phyloP scores from a whole-genome alignment of 805 yeast genomes.

The Candida maris region DNA sequence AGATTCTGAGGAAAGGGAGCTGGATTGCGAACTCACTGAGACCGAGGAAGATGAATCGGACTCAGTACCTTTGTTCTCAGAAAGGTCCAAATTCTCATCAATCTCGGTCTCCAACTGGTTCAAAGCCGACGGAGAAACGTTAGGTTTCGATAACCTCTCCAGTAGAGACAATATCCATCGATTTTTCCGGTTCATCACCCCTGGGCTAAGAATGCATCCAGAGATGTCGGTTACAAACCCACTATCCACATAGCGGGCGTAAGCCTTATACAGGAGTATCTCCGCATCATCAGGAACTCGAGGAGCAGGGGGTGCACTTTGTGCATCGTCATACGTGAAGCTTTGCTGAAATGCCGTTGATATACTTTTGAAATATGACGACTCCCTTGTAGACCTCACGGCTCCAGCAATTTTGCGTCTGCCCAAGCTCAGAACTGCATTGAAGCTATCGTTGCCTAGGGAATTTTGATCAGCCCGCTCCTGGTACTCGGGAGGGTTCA shows the following conservation, averaged over 20 bases:
- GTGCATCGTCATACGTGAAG: slow-evolving; percentile 16
- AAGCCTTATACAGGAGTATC: slow-evolving; percentile 59
- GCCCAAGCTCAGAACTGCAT: slow-evolving; percentile 20
- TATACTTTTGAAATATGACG: slow-evolving; percentile 44
- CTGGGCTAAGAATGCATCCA: slow-evolving; percentile 71
- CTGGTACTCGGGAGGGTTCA: slow-evolving; percentile 10
- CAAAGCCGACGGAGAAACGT: slow-evolving; percentile 25
- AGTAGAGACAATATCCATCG: slow-evolving; percentile 64
- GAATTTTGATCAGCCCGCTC: slow-evolving; percentile 6
- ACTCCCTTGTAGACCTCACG: slow-evolving; percentile 48
- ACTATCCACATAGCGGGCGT: slow-evolving; percentile 36
- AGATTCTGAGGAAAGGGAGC: slow-evolving; percentile 8
- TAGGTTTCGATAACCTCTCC: slow-evolving; percentile 54
- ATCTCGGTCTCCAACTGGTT: slow-evolving; percentile 37
- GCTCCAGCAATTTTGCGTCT: slow-evolving; percentile 44
- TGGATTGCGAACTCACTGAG: slow-evolving; percentile 13
- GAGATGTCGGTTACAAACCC: slow-evolving; percentile 58
- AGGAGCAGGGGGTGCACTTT: slow-evolving; percentile 1
- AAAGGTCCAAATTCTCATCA: slow-evolving; percentile 30
- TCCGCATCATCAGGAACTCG: slow-evolving; percentile 53
- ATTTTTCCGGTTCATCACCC: slow-evolving; percentile 67
- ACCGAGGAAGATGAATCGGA: slow-evolving; percentile 21
- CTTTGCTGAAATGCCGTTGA: slow-evolving; percentile 37
- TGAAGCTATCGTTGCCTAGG: slow-evolving; percentile 19
- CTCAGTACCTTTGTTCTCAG: slow-evolving; percentile 20